Evolutionary conservation across 495 filamentous ascomycete genomes (phyloP), one percentile per base, ranked within the genome.

Genomic region (Endocarpon pusillum): DNA sequence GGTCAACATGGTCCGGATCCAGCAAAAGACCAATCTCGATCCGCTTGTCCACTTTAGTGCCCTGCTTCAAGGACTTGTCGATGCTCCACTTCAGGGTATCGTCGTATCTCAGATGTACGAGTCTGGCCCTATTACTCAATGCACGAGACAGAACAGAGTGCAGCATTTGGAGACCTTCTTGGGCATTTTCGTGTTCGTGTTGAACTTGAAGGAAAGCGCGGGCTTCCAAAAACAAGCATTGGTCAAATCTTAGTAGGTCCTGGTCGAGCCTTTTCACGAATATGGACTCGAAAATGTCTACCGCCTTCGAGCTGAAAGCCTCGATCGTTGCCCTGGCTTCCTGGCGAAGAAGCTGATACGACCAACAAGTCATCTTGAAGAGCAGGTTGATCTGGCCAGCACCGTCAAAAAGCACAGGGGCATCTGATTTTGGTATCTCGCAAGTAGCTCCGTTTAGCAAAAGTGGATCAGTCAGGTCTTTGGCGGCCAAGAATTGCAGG

Each of bases 291-390:
- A 94, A 94, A 37, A 81, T 77, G 45, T 94, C 82, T 33, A 71
- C 67, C 14, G 68, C 52, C n/a, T 62, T 64, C 42, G 89, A 71
- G 38, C 73, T 75, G 11, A 94, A 64, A 47, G 80, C 72, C n/a
- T 61, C 64, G 16, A 89, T 45, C 0, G 83, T 78, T 35, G 62
- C 59, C 28, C 48, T 62, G 10, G 84, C 82, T 46, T 94, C 83
- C 26, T 76, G 69, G 32, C 71, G 69, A 34, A 81, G 55, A 42
- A 72, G 44, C 4, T 57, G 48, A 46, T 92, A 92, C 6, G 84
- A 87, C 78, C 80, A 94, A 21, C 67, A 51, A 0, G 73, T 77
- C 82, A 94, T 92, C 47, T 94, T 94, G 58, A 77, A 96, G 11
- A 93, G 62, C 24, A 96, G 39, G 46, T 97, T 96, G 39, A 86